These are phyloP conservation scores for Teratosphaeria pseudoeucalypti DNA, from an alignment of 2,329 filamentous ascomycete species.

Conservation along the genomic window DNA sequence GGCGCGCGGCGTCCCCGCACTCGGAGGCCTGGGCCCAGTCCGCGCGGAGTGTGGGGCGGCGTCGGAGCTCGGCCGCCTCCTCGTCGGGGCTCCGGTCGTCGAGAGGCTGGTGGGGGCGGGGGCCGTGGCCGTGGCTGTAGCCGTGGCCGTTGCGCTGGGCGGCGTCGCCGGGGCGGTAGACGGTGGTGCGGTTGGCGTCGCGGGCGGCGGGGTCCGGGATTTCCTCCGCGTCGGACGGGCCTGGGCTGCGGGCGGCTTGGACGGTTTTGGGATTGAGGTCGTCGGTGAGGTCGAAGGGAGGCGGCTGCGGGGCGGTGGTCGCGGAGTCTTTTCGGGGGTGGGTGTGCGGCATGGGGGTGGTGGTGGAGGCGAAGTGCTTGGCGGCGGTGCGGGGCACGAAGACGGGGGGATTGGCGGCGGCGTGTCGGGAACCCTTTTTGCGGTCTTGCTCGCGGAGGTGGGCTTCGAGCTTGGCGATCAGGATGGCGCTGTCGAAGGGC, in stretches of 20 bases:
- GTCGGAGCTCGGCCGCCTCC: no score
- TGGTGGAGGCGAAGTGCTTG: not conserved
- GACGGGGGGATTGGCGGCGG: not conserved
- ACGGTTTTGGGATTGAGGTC: conserved; percentile 3
- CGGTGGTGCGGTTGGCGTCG: not conserved
- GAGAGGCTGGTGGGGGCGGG: not conserved
- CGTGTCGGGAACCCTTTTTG: not conserved
- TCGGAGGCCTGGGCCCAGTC: conserved; percentile 15
- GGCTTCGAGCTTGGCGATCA: not conserved
- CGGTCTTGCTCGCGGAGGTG: not conserved
- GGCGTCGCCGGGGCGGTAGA: conserved; percentile 9
- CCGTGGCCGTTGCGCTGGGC: conserved; percentile 3
- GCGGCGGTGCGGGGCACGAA: not conserved
- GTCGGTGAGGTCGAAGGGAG: not conserved
- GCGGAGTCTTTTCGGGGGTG: not conserved
- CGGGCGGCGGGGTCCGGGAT: not conserved
- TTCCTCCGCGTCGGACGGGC: not conserved
- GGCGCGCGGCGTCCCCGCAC: conserved; percentile 7
- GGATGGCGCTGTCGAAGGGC: not conserved
- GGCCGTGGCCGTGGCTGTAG: not conserved
- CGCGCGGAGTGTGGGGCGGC: conserved; percentile 1
- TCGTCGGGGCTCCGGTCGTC: not conserved
- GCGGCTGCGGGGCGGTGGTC: not conserved
- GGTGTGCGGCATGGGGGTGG: not conserved
- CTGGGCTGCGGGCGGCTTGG: conserved; percentile 1